phyloP scores from a whole-genome alignment of 805 yeast species.

The Zygoascus biomembranicola region DNA sequence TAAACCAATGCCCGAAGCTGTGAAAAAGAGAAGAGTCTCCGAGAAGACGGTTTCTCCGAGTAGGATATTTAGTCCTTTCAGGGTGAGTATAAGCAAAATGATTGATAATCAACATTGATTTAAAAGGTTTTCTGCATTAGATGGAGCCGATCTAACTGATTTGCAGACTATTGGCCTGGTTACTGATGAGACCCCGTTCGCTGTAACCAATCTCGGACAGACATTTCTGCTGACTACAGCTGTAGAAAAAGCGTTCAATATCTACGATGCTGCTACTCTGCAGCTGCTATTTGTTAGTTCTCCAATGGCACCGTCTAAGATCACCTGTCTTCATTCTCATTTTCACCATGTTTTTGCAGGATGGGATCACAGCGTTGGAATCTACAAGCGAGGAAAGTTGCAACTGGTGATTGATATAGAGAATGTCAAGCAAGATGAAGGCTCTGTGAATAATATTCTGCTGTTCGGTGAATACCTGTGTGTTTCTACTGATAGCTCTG shows the following conservation, averaged over 20 bases:
- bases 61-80: conserved; percentile 73
- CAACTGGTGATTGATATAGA: conserved; percentile 34
- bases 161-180: conserved; percentile 63
- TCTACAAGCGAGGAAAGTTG: conserved; percentile 74
- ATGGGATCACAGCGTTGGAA: conserved; percentile 61
- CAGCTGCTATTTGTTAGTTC: conserved; percentile 82
- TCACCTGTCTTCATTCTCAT: conserved; percentile 68
- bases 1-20: neutral
- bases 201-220: conserved; percentile 80
- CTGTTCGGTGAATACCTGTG: conserved; percentile 76
- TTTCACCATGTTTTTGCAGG: conserved; percentile 78
- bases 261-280: conserved; percentile 78
- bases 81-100: conserved; percentile 35
- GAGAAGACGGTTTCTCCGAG: conserved; percentile 29
- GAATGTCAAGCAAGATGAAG: conserved; percentile 25
- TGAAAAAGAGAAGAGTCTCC: neutral
- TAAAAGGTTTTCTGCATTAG: neutral
- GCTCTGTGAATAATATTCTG: conserved; percentile 40
- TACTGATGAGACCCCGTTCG: conserved; percentile 77
- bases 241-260: conserved; percentile 85
- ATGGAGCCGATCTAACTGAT: conserved; percentile 2
- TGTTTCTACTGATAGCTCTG: conserved; percentile 40
- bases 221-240: conserved; percentile 82
- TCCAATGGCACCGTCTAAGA: conserved; percentile 60
- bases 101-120: neutral